These are phyloP conservation scores for Diplosphaera chodatii DNA, from an alignment of 139 green algal genomes.

Conservation along the genomic window DNA sequence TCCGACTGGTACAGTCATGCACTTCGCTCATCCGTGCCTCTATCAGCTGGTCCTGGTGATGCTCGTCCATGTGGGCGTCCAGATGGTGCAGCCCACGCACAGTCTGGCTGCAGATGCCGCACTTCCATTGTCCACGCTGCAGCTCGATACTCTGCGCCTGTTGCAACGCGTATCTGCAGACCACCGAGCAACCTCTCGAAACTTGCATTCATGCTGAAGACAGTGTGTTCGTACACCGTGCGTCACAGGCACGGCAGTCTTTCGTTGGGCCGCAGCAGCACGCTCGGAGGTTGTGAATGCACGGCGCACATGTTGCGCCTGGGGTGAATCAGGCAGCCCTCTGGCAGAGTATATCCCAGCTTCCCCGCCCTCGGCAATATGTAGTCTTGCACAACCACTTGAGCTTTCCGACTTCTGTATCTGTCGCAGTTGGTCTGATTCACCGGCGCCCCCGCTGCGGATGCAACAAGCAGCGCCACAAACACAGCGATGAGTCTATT, in stretches of 20 bases:
- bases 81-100: constrained; percentile 5
- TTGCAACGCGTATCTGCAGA: constrained; percentile 7
- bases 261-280: no score
- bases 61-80: constrained; percentile 11
- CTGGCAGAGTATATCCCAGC: not conserved
- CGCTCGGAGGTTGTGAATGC: no score
- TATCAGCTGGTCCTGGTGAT: constrained; percentile 27
- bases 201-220: no score
- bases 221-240: no score
- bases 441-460: not conserved
- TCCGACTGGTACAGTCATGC: no score
- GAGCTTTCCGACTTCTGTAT: not conserved
- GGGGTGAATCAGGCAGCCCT: not conserved
- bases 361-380: not conserved
- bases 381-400: not conserved
- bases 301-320: not conserved
- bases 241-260: no score
- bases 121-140: constrained; percentile 4
- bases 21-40: no score
- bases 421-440: not conserved
- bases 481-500: no score
- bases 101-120: constrained; percentile 9
- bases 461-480: not conserved
- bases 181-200: no score
- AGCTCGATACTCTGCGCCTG: constrained; percentile 3